Evolutionary conservation across 305 asterid genomes (phyloP).

Genomic region (Solanum chacoense): DNA sequence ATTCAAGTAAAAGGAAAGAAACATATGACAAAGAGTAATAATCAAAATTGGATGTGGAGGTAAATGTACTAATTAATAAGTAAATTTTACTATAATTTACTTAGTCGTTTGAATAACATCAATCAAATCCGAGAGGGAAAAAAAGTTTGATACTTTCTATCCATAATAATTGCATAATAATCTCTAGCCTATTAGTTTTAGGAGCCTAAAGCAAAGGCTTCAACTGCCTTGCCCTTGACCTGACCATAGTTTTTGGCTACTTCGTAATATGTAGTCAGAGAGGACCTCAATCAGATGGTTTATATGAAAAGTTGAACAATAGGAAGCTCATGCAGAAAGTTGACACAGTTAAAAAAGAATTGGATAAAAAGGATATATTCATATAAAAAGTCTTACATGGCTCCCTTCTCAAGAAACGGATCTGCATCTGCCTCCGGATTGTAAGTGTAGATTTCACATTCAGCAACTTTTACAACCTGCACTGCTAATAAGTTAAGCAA

Average conservation of each 20-base stretch:
- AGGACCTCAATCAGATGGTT: background rate
- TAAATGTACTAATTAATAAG: background rate
- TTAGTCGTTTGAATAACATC: background rate
- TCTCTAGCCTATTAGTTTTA: background rate
- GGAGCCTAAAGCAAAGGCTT: background rate
- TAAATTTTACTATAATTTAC: background rate
- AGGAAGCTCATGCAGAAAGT: background rate
- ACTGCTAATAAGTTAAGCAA: slow-evolving; percentile 8
- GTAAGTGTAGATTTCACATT: slow-evolving; percentile 87
- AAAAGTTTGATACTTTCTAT: background rate
- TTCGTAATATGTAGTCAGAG: background rate
- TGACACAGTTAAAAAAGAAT: background rate
- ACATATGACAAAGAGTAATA: background rate
- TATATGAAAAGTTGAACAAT: background rate
- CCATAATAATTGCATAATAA: background rate
- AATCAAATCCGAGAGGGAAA: background rate
- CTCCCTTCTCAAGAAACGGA: slow-evolving; percentile 72
- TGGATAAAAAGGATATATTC: background rate
- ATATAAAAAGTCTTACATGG: slow-evolving; percentile 46
- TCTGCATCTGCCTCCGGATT: slow-evolving; percentile 82
- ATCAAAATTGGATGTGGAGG: background rate
- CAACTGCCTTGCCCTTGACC: background rate
- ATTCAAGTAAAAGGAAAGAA: background rate
- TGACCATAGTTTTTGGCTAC: background rate
- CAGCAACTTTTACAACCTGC: slow-evolving; percentile 84